These are phyloP conservation scores for Xerocomellus intermedius DNA, from an alignment of 768 basidiomycete genomes.

Conservation along the genomic window DNA sequence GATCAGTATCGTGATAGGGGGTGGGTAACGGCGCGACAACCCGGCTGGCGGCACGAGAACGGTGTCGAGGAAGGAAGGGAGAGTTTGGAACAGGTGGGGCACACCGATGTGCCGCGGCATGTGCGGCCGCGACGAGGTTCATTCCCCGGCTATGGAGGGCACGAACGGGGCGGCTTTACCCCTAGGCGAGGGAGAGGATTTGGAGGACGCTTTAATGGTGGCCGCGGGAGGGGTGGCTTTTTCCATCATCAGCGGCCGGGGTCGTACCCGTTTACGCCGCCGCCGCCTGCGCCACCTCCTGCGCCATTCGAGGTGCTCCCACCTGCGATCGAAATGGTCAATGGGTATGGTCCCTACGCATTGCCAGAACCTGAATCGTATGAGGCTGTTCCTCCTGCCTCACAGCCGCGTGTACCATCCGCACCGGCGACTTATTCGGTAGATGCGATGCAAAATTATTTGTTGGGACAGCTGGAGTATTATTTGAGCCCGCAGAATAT, in stretches of 20 bases:
- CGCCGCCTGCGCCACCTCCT: slow-evolving; percentile 3
- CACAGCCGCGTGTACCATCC: slow-evolving; percentile 38
- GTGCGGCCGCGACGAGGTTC: slow-evolving; percentile 36
- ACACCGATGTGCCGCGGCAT: slow-evolving; percentile 11
- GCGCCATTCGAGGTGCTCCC: slow-evolving; percentile 32
- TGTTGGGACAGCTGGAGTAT: slow-evolving; percentile 87
- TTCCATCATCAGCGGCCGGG: slow-evolving; percentile 33
- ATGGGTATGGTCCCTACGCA: slow-evolving; percentile 33
- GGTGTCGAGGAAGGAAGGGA: slow-evolving; percentile 26
- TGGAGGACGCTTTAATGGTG: slow-evolving; percentile 38
- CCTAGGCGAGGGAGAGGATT: slow-evolving; percentile 37
- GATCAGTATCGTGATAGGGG: slow-evolving; percentile 21
- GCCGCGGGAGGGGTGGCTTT: slow-evolving; percentile 35
- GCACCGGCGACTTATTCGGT: slow-evolving; percentile 53
- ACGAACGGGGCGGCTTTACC: slow-evolving; percentile 32
- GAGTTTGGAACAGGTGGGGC: slow-evolving; percentile 23
- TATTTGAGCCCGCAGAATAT: slow-evolving; percentile 91
- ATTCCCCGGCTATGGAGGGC: slow-evolving; percentile 29
- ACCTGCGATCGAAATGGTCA: slow-evolving; percentile 21
- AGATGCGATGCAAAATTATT: slow-evolving; percentile 63
- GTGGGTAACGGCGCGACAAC: slow-evolving; percentile 15
- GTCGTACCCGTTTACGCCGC: slow-evolving; percentile 33
- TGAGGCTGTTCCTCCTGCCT: slow-evolving; percentile 21
- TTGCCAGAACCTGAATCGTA: slow-evolving; percentile 33
- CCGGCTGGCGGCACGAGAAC: slow-evolving; percentile 25